Percentiles rank a stretch among this genome's conserved stretches.
Evolutionary conservation across 169 alveolate genomes (phyloP).

Genomic region (Eimeria falciformis): DNA sequence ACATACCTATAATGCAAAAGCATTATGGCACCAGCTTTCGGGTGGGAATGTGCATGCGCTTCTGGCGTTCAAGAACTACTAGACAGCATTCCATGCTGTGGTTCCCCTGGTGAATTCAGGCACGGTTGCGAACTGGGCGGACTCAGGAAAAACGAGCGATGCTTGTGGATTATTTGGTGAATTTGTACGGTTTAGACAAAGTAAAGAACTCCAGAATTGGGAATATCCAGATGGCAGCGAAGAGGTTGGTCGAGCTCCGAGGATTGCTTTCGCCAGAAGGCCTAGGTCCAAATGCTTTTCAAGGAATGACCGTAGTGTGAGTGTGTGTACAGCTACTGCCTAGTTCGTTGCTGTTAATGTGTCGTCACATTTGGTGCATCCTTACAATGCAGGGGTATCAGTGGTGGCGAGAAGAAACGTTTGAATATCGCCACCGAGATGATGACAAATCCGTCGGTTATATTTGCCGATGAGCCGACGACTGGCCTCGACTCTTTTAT

Average conservation of each 20-base stretch:
- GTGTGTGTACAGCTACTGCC: no score
- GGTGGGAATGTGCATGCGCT: no score
- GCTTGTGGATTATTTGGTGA: conserved; percentile 82
- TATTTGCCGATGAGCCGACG: conserved; percentile 91
- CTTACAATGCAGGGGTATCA: conserved; percentile 82
- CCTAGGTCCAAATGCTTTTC: no score
- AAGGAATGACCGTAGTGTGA: no score
- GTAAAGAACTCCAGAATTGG: conserved; percentile 86
- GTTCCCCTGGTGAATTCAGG: conserved; percentile 48
- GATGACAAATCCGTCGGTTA: conserved; percentile 85
- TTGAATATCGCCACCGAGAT: conserved; percentile 86
- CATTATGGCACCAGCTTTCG: no score
- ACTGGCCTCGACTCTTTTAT: conserved; percentile 83
- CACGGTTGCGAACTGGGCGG: conserved; percentile 81
- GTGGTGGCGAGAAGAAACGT: conserved; percentile 91
- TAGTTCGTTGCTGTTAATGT: no score
- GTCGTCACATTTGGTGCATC: no score
- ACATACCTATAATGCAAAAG: no score
- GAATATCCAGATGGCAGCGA: conserved; percentile 81
- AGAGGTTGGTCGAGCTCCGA: conserved; percentile 22
- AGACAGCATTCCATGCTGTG: no score
- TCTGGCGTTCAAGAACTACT: no score
- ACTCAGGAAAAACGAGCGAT: conserved; percentile 73
- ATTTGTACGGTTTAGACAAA: conserved; percentile 80
- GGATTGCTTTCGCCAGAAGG: no score